Conservation (phyloP, 164 flowering plant genomes). For the Vitis labrusca region DNA sequence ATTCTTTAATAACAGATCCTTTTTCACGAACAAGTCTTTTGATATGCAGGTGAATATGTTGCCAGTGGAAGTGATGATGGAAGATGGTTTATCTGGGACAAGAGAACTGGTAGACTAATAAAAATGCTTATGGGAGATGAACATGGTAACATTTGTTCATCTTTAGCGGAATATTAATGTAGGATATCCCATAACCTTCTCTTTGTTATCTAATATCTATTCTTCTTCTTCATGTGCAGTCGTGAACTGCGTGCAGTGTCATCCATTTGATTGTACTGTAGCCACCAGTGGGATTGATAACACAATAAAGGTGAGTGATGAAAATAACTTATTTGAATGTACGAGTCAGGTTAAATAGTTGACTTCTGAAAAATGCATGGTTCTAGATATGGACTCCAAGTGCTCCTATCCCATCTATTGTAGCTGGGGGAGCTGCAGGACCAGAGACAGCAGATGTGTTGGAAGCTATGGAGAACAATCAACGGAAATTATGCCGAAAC, state of each 20-base stretch:
- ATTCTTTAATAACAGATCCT: background rate
- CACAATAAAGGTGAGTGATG: conserved; percentile 74
- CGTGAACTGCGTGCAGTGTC: conserved; percentile 94
- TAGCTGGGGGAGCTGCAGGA: conserved; percentile 72
- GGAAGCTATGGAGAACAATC: conserved; percentile 78
- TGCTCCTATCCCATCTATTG: conserved; percentile 71
- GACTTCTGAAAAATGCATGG: conserved; percentile 13
- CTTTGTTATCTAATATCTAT: conserved; percentile 6
- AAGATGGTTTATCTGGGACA: conserved; percentile 99
- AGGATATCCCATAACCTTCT: background rate
- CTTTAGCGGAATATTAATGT: too few species aligned
- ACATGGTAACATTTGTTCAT: conserved; percentile 48
- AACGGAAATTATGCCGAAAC: conserved; percentile 55
- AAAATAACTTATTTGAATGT: background rate
- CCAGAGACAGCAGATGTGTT: conserved; percentile 71
- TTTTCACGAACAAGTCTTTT: background rate
- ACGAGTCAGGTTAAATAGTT: background rate
- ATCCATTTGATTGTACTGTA: conserved; percentile 80
- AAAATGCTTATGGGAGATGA: conserved; percentile 95
- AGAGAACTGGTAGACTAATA: conserved; percentile 82
- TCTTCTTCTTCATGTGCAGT: conserved; percentile 43
- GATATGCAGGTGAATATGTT: conserved; percentile 68
- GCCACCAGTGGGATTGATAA: conserved; percentile 97
- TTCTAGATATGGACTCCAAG: conserved; percentile 85
- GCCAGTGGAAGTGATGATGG: conserved; percentile 99